Base-by-base conservation (phyloP, 192 early-diverging fungal genomes). In the Lobosporangium transversale region DNA sequence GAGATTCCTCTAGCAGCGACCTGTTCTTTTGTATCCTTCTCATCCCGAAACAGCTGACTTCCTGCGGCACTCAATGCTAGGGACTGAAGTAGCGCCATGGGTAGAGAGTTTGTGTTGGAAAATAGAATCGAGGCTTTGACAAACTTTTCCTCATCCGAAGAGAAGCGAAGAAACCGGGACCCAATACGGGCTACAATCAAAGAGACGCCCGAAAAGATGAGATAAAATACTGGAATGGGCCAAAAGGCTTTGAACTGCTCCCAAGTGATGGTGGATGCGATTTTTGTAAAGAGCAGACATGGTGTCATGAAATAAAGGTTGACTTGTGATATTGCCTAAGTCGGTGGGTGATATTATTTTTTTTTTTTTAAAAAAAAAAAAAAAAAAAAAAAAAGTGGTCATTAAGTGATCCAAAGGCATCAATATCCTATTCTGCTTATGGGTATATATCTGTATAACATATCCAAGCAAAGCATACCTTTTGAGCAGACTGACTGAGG, bases 241-340 rank as follows among this genome's bases (percentile, higher is more conserved):
- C 90, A 93, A 35, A 93, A 85, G 45, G 89, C 86, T 18, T 88
- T 57, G 27, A 93, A 79, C n/a, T 89, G 83, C 26, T 65, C 74
- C 62, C 88, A 84, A 32, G 87, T 84, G 45, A 93, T 85, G 11
- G 86, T 85, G 40, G 88, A 87, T 18, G 87, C 87, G 70, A 90
- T 90, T 35, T 91, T 93, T 50, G 89, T 87, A 53, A 93, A 93
- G 32, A 93, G 78, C 2, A 93, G 83, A 42, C 89, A 89, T 12
- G 91, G 91, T 33, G 91, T 93, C 75, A 93, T 83, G 52, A 89
- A 89, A 37, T 86, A 85, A 27, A 93, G 67, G 62, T 91, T 93
- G 20, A 93, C 51, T 43, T 76, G 78, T 1, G 85, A 83, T 50
- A 87, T 53, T 59, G 82, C 79, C 85, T 87, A 70, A 1, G 31